A percentile compares a stretch with the other conserved stretches of the same genome.
These are phyloP conservation scores for Lasiosphaeria miniovina DNA, from an alignment of 495 filamentous ascomycete genomes.

Conservation along the genomic window DNA sequence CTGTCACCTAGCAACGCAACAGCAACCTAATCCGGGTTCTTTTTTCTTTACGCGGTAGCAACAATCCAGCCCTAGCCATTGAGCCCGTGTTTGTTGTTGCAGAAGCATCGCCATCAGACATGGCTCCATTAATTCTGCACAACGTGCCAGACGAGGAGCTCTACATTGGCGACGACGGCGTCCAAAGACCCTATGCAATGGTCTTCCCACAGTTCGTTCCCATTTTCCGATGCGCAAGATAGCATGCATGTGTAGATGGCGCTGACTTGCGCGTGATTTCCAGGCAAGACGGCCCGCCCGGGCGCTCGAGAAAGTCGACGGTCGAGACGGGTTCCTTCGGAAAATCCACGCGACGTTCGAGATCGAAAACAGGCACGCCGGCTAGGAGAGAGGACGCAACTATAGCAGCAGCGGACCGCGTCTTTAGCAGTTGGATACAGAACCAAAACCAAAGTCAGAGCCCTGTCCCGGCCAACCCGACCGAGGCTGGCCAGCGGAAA, in stretches of 20 bases:
- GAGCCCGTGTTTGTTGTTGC: neutral
- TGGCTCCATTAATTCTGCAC: constrained; percentile 56
- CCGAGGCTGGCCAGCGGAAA: constrained; percentile 29
- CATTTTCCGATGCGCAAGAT: neutral
- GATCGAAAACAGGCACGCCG: constrained; percentile 50
- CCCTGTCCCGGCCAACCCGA: constrained; percentile 17
- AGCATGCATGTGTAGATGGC: neutral
- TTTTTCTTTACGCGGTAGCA: no score
- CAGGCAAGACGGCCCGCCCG: constrained; percentile 36
- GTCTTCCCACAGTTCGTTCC: constrained; percentile 50
- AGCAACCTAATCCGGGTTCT: no score
- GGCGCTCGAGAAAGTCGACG: constrained; percentile 38
- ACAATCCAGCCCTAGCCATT: no score
- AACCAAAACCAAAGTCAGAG: constrained; percentile 27
- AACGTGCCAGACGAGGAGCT: constrained; percentile 59
- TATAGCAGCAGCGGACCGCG: constrained; percentile 49
- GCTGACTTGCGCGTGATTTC: neutral
- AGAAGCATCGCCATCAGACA: constrained; percentile 23
- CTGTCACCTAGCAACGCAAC: no score
- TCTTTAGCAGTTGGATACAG: constrained; percentile 44
- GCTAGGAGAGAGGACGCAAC: constrained; percentile 54
- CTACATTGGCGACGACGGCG: constrained; percentile 54
- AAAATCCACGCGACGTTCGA: constrained; percentile 52
- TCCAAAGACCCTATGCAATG: constrained; percentile 55
- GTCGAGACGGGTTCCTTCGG: constrained; percentile 55